Evolutionary conservation across 2,329 filamentous ascomycete species (phyloP).

Genomic region (Pestalotiopsis sp.): DNA sequence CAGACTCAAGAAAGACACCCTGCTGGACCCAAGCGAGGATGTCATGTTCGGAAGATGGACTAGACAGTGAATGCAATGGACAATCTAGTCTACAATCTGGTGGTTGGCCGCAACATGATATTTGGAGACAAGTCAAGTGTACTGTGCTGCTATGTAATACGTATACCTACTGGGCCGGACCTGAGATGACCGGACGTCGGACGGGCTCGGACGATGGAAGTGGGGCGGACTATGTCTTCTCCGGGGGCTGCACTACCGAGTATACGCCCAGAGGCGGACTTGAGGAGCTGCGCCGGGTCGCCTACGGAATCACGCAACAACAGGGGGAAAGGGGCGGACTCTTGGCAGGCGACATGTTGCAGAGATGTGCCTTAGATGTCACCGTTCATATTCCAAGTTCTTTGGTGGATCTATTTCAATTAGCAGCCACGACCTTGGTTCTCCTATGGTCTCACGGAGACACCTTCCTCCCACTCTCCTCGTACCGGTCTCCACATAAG

Average conservation of each 20-base stretch:
- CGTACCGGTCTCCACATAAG: slow-evolving; percentile 24
- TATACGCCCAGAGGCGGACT: background rate
- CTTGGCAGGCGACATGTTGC: background rate
- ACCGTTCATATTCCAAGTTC: no score
- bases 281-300: background rate
- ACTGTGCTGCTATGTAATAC: background rate
- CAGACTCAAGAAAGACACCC: no score
- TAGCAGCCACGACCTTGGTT: background rate
- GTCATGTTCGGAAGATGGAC: no score
- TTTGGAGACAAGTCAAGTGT: background rate
- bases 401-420: no score
- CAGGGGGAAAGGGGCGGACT: background rate
- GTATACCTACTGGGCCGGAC: background rate
- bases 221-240: background rate
- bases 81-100: background rate
- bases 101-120: background rate
- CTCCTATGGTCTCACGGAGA: background rate
- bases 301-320: background rate
- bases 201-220: background rate
- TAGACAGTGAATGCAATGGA: background rate
- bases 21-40: no score
- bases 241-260: background rate
- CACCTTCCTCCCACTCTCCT: slow-evolving; percentile 16
- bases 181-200: background rate
- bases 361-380: background rate